Percentiles rank a stretch among this genome's conserved stretches.
phyloP scores from a whole-genome alignment of 2,329 filamentous ascomycete genomes.

The Apiospora malaysiana region DNA sequence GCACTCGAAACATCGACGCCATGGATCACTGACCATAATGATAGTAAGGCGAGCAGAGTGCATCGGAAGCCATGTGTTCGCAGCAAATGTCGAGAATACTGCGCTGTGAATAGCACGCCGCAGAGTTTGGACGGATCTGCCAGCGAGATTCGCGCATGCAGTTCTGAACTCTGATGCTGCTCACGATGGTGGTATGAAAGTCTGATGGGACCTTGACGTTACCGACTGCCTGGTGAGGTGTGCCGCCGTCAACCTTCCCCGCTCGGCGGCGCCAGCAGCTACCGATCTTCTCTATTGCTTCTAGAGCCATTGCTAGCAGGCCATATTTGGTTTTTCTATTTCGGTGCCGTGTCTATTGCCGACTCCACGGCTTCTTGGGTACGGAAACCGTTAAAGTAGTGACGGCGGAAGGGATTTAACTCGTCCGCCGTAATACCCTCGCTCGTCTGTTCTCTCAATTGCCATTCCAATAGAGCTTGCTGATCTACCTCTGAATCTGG shows the following conservation, averaged over 20 bases:
- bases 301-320: not conserved
- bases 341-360: conserved; percentile 7
- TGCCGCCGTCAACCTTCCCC: not conserved
- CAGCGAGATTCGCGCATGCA: not conserved
- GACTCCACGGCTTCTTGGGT: conserved; percentile 23
- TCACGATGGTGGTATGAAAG: conserved; percentile 4
- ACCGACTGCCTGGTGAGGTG: conserved; percentile 1
- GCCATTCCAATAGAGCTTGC: conserved; percentile 44
- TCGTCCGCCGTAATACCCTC: conserved; percentile 61
- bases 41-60: not conserved
- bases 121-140: not conserved
- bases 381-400: conserved; percentile 62
- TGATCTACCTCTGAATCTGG: conserved; percentile 62
- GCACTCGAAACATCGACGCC: not conserved
- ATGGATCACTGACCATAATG: not conserved
- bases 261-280: not conserved
- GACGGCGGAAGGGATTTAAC: conserved; percentile 64
- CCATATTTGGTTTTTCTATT: not conserved
- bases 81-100: not conserved
- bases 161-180: conserved; percentile 5
- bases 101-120: too few species aligned
- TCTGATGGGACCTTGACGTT: conserved; percentile 15
- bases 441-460: conserved; percentile 35
- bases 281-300: not conserved
- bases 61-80: not conserved